Percentiles rank a stretch among this genome's conserved stretches.
These are phyloP conservation scores for Nannizziopsis arthrosporioides DNA, from an alignment of 2,329 filamentous ascomycete species.

Conservation along the genomic window DNA sequence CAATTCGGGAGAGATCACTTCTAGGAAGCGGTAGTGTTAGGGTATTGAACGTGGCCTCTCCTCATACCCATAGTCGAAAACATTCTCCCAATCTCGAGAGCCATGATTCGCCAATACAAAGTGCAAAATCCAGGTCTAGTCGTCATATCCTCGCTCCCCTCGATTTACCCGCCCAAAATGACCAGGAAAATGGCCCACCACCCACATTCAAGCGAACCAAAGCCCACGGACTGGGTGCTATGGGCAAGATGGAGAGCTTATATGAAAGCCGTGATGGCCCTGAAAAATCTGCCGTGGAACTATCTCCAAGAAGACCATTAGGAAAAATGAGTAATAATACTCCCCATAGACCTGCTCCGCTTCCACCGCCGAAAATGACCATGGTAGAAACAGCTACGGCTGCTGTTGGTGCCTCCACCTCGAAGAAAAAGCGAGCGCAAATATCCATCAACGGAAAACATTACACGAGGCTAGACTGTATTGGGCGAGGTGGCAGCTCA, in stretches of 20 bases:
- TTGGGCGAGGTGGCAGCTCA: slow-evolving; percentile 84
- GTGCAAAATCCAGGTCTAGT: slow-evolving; percentile 38
- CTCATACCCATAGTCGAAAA: background rate
- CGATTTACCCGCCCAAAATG: slow-evolving; percentile 50
- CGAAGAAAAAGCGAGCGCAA: slow-evolving; percentile 65
- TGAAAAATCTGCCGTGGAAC: slow-evolving; percentile 34
- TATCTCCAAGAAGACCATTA: slow-evolving; percentile 38
- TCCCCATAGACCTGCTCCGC: slow-evolving; percentile 61
- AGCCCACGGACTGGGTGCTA: slow-evolving; percentile 41
- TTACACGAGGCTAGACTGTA: slow-evolving; percentile 79
- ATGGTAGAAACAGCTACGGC: slow-evolving; percentile 84
- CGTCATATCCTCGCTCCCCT: slow-evolving; percentile 47
- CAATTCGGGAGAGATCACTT: slow-evolving; percentile 4
- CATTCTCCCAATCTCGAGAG: background rate
- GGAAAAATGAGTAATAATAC: slow-evolving; percentile 53
- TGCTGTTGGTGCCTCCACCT: slow-evolving; percentile 65
- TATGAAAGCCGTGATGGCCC: slow-evolving; percentile 25
- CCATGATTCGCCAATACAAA: background rate
- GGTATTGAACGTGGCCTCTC: background rate
- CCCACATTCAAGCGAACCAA: slow-evolving; percentile 56
- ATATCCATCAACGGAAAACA: slow-evolving; percentile 81
- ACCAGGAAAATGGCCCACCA: slow-evolving; percentile 76
- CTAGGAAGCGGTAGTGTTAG: background rate
- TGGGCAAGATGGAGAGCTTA: slow-evolving; percentile 48
- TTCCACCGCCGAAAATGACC: slow-evolving; percentile 89